A percentile compares a stretch with the other conserved stretches of the same genome.
Evolutionary conservation across 805 yeast species (phyloP).

Genomic region (Wickerhamomyces alni): DNA sequence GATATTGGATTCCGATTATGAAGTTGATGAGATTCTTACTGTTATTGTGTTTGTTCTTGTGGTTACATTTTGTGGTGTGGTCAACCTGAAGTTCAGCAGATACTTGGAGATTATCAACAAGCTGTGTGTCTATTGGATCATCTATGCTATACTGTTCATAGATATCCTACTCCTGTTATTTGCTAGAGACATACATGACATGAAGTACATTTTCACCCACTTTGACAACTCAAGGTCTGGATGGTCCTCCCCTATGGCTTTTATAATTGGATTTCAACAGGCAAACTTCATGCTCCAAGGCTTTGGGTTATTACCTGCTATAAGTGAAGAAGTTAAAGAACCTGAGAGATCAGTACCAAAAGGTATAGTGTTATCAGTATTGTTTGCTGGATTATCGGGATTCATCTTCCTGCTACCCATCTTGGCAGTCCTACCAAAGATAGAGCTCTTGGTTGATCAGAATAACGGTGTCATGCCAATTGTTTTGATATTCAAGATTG

Average conservation of each 20-base stretch:
- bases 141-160: slow-evolving; percentile 62
- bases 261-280: slow-evolving; percentile 71
- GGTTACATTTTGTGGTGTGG: slow-evolving; percentile 52
- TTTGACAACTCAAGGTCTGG: slow-evolving; percentile 73
- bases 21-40: slow-evolving; percentile 49
- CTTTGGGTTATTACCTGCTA: slow-evolving; percentile 73
- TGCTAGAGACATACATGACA: slow-evolving; percentile 52
- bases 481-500: slow-evolving; percentile 64
- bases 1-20: slow-evolving; percentile 50
- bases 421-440: slow-evolving; percentile 65
- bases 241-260: slow-evolving; percentile 67
- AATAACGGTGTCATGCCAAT: slow-evolving; percentile 71
- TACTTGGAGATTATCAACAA: slow-evolving; percentile 59
- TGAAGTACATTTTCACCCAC: slow-evolving; percentile 52
- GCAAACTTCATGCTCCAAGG: slow-evolving; percentile 78
- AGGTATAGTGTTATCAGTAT: slow-evolving; percentile 62
- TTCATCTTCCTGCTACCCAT: slow-evolving; percentile 67
- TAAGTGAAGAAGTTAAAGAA: slow-evolving; percentile 73
- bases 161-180: slow-evolving; percentile 55
- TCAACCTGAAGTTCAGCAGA: slow-evolving; percentile 56
- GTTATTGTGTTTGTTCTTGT: slow-evolving; percentile 51
- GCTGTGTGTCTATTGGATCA: slow-evolving; percentile 69
- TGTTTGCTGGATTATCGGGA: slow-evolving; percentile 63
- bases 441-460: slow-evolving; percentile 47
- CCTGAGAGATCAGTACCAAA: slow-evolving; percentile 74